Conservation (phyloP, 2,329 filamentous ascomycete genomes). For the Diaporthe velutina region DNA sequence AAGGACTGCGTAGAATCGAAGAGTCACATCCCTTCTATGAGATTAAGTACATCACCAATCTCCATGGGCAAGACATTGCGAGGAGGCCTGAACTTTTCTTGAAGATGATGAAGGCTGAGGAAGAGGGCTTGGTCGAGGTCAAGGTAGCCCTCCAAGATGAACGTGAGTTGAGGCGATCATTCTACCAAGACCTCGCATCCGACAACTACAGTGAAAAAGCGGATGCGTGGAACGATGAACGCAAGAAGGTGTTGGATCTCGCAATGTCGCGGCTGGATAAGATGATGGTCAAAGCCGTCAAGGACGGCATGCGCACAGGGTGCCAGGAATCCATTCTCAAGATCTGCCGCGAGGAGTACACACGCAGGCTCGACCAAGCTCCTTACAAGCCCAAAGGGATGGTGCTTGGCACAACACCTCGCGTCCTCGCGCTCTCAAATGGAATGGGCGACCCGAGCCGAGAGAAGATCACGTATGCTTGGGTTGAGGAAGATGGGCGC, state of each 20-base stretch:
- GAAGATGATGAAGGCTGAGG: slow-evolving; percentile 97
- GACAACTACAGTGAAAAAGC: slow-evolving; percentile 96
- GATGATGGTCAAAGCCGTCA: slow-evolving; percentile 90
- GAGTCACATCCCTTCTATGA: slow-evolving; percentile 97
- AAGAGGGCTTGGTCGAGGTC: slow-evolving; percentile 92
- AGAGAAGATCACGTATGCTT: slow-evolving; percentile 91
- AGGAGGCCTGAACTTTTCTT: slow-evolving; percentile 90
- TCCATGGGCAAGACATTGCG: slow-evolving; percentile 85
- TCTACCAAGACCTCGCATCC: slow-evolving; percentile 88
- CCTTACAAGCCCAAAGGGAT: slow-evolving; percentile 96
- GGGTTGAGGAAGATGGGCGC: slow-evolving; percentile 91
- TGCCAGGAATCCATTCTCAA: slow-evolving; percentile 95
- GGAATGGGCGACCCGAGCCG: slow-evolving; percentile 80
- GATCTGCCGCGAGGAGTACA: slow-evolving; percentile 89
- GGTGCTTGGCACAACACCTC: slow-evolving; percentile 87
- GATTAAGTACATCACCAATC: slow-evolving; percentile 95
- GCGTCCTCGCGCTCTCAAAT: slow-evolving; percentile 88
- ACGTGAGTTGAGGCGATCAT: slow-evolving; percentile 79
- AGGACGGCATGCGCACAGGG: slow-evolving; percentile 92
- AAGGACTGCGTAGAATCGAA: slow-evolving; percentile 92
- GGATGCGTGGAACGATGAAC: slow-evolving; percentile 93
- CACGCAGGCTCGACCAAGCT: slow-evolving; percentile 91
- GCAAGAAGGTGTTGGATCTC: slow-evolving; percentile 85
- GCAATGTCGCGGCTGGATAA: slow-evolving; percentile 86
- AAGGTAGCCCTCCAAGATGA: slow-evolving; percentile 82